phyloP scores from a whole-genome alignment of 345 rosid species.

The Cardamine chenopodiifolia region DNA sequence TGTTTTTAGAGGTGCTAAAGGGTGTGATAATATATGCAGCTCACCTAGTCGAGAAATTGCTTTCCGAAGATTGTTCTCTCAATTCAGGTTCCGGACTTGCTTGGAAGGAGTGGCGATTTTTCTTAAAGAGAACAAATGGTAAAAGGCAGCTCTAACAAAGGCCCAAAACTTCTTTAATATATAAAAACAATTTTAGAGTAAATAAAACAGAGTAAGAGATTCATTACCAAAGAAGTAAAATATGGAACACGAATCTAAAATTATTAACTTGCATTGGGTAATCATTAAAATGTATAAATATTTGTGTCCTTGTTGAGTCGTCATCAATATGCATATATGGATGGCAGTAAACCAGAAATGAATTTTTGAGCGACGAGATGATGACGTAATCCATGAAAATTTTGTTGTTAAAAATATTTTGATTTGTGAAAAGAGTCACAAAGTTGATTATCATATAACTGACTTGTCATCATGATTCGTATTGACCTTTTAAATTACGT shows the following conservation, averaged over 20 bases:
- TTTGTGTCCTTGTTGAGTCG: background rate
- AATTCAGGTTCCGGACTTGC: no score
- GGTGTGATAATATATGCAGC: no score
- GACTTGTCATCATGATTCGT: conserved; percentile 11
- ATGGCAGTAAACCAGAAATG: background rate
- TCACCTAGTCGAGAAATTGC: no score
- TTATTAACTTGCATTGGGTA: background rate
- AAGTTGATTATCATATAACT: conserved; percentile 17
- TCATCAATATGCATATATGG: background rate
- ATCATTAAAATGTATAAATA: background rate
- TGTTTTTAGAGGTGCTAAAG: no score
- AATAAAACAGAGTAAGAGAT: background rate
- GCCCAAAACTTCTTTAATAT: no score
- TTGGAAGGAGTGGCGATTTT: no score
- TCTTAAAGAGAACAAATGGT: no score
- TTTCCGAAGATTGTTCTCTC: no score
- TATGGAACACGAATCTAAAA: background rate
- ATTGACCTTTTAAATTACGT: conserved; percentile 14
- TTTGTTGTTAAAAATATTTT: background rate
- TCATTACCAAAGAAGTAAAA: background rate
- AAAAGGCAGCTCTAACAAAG: background rate
- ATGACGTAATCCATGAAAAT: background rate
- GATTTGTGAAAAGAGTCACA: background rate
- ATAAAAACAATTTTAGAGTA: background rate
- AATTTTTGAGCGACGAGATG: background rate